phyloP scores from a whole-genome alignment of 495 filamentous ascomycete species.

The Corynascus novoguineensis region DNA sequence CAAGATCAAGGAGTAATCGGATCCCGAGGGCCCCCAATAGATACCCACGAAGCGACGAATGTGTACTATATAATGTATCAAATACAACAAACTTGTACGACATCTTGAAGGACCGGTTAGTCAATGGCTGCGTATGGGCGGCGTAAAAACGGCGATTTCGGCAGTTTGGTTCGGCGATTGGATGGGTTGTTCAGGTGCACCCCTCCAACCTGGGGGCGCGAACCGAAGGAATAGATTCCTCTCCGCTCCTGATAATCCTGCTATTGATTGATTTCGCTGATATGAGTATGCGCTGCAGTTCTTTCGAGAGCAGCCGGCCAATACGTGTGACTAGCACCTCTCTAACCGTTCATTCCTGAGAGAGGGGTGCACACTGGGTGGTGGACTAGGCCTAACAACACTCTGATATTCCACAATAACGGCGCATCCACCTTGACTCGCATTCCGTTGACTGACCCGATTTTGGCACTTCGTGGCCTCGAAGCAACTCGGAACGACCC shows the following conservation, averaged over 20 bases:
- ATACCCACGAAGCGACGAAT: constrained; percentile 34
- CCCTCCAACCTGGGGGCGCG: neutral
- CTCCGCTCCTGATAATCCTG: constrained; percentile 5
- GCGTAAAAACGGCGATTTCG: constrained; percentile 8
- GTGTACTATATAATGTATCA: constrained; percentile 31
- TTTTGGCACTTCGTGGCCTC: too few relatives aligned
- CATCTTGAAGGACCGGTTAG: neutral
- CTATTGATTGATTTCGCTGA: neutral
- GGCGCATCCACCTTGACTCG: too few relatives aligned
- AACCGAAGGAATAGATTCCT: constrained; percentile 3
- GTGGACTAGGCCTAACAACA: too few relatives aligned
- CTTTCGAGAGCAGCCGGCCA: neutral
- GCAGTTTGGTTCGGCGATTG: neutral
- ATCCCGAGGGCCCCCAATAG: constrained; percentile 24
- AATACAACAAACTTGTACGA: constrained; percentile 15
- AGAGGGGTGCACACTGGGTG: neutral
- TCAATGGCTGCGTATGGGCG: constrained; percentile 4
- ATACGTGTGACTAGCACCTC: neutral
- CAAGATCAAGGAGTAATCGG: constrained; percentile 77
- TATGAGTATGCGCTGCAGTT: neutral
- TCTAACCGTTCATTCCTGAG: neutral
- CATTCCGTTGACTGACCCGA: too few relatives aligned
- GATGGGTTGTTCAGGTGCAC: neutral
- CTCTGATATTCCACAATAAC: too few relatives aligned
- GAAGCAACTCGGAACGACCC: too few relatives aligned